Evolutionary conservation across 2,329 filamentous ascomycete genomes (phyloP), one percentile per base, ranked within the genome.

Genomic region (Scolecobasidium constrictum): DNA sequence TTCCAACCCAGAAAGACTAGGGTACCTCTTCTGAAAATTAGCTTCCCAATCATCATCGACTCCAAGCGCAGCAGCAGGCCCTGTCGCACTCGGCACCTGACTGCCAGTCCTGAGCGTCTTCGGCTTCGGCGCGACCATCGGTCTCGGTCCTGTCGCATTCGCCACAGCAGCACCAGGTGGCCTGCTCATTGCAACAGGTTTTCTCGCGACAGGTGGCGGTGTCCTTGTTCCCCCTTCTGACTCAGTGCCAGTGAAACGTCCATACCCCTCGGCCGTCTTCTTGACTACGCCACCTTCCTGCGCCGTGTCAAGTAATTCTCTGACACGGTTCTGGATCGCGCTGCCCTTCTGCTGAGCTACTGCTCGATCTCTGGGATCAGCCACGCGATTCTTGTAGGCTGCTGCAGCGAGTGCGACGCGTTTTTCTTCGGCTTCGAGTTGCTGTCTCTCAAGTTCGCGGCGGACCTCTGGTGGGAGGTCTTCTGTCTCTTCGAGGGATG

Each of bases 311-410:
- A 98, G 67, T 39, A 96, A 68, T 39, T 77, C 86, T 64, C 93
- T 85, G 43, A 98, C 86, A 49, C 90, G 81, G 56, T 85, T 87
- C 58, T 96, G 87, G 52, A 98, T 98, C 19, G 81, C 84, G n/a
- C 79, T 75, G 15, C 87, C 86, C 34, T 80, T 71, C 12, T 77
- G 76, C 72, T 54, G 64, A 73, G 60, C 70, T 9, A n/a, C 26
- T 31, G n/a, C 9, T 31, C 26, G 9, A 9, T 31, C 26, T 31
- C 9, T 9, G 76, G 44, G 71, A 13, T 64, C 66, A 15, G 58
- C 60, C 31, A 94, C 66, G 17, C 83, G 78, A 52, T 79, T 78
- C 23, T 83, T 78, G 59, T 96, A 94, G 61, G 94, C 88, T 2
- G 85, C 87, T 15, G 86, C 87, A 0, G 88, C 92, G 16, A 81